Evolutionary conservation across 1,284 basidiomycete genomes (phyloP).

Genomic region (Tylopilus sp.): DNA sequence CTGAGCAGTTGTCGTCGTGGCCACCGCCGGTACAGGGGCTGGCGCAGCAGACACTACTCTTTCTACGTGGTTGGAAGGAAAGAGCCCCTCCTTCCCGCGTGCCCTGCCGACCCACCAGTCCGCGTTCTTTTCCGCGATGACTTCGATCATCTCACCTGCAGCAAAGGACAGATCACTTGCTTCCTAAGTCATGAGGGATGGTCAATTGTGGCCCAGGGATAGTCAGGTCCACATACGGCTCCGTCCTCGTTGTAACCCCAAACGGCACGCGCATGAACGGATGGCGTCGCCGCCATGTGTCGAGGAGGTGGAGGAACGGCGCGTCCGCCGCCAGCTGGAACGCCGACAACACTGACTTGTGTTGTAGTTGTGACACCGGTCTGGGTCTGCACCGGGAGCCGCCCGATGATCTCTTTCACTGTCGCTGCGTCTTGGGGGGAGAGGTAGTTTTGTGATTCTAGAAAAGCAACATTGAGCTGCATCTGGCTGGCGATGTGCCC

Average conservation of each 20-base stretch:
- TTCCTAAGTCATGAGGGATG: constrained; percentile 39
- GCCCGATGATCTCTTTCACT: constrained; percentile 45
- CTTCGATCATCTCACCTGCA: constrained; percentile 35
- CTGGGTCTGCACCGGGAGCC: constrained; percentile 38
- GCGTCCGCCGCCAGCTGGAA: constrained; percentile 6
- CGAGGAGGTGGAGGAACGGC: constrained; percentile 21
- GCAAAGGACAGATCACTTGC: constrained; percentile 40
- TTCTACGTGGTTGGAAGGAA: constrained; percentile 63
- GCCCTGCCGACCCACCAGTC: constrained; percentile 43
- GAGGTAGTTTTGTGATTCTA: constrained; percentile 56
- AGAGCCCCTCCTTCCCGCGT: constrained; percentile 57
- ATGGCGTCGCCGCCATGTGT: constrained; percentile 17
- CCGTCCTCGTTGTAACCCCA: constrained; percentile 67
- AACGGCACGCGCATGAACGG: constrained; percentile 49
- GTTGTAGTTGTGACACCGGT: constrained; percentile 11
- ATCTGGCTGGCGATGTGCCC: constrained; percentile 60
- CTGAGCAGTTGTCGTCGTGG: neutral
- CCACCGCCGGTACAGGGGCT: neutral
- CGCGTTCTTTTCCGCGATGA: constrained; percentile 35
- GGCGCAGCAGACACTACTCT: constrained; percentile 35
- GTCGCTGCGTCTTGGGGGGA: constrained; percentile 46
- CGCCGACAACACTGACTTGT: constrained; percentile 10
- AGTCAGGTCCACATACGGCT: constrained; percentile 34
- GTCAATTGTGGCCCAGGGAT: constrained; percentile 6
- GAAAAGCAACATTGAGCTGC: constrained; percentile 58